Evolutionary conservation across 208 protist genomes (phyloP), one percentile per base, ranked within the genome.

Genomic region (Trypanosoma theileri): DNA sequence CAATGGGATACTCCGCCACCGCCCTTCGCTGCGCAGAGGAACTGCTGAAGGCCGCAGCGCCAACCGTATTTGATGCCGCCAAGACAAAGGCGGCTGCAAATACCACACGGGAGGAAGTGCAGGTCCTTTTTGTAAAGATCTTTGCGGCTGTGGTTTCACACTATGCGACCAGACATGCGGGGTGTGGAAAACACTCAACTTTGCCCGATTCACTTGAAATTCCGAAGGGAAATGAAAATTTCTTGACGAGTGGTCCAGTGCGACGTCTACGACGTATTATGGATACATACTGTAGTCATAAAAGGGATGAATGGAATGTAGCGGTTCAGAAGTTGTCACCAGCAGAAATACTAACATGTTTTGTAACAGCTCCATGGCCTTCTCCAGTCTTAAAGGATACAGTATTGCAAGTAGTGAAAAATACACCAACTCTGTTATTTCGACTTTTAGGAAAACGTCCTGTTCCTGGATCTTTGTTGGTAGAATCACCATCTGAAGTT

Each of bases 11-110:
- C 50, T 79, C 68, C 53, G 60, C 62, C 10, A 60, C 53, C 1
- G 75, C 81, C n/a, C 76, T 88, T 26, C 79, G 81, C 12, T 93
- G 86, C 55, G 79, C 77, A 16, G 80, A 85, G 69, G 81, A 85
- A 51, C 53, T 96, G 1, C 65, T 96, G 16, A 72, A 74, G 40
- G 62, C 81, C 21, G 75, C 85, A 8, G 80, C 79, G 1, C 80
- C 85, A 11, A 68, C 73, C 16, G n/a, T 93, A 16, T 85, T 95
- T 55, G 42, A 56, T 26, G 28, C 56, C 2, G 24, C 14, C 22
- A 58, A 73, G 11, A 52, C 56, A 12, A 4, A 53, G 24, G 42
- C 45, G 55, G 24, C 56, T 26, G 16, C 53, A 22, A 63, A 81
- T 24, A 71, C 75, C 53, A 57, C 63, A 21, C 48, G 55, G 11